Evolutionary conservation across 345 rosid species (phyloP), one percentile per base, ranked within the genome.

Genomic region (Eucalyptus pauciflora): DNA sequence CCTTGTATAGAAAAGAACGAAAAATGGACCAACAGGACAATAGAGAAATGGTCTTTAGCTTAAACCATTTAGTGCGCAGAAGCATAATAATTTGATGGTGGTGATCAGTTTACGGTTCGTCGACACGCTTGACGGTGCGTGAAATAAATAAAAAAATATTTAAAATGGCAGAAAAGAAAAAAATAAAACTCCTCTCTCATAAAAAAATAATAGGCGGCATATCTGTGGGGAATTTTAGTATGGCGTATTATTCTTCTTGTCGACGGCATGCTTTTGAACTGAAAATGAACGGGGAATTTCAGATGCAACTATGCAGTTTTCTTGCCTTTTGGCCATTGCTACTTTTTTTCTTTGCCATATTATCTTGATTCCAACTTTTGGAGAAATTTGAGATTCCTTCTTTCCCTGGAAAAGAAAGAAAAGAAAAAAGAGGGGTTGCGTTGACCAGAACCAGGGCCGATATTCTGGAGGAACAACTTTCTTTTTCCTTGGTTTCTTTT

Each of bases 341-440:
- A 41, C 29, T 76, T 76, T 24, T 76, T 76, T 41, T 18, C 10
- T 71, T 41, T 41, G 1, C 48, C 29, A 6, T 37, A 41, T 76
- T 76, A 41, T 76, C 48, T 20, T 4, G 29, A 11, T 76, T 76
- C 85, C 15, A 41, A 41, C 48, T 76, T 76, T 76, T 20, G 48
- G 85, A 41, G 16, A 20, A 41, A 41, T 76, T 76, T 20, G 85
- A 10, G 85, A 76, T 18, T 76, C 83, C 48, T 76, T 41, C 85
- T 76, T 76, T 41, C 48, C 85, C 9, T 3, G 48, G 13, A 3
- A 45, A 20, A 33, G n/a, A 51, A 18, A 20, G 3, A 6, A 45
- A 20, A 71, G 37, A 16, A 18, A 20, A 8, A 0, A 0, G 2
- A 1, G 10, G 10, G 20, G 3, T 3, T 1, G 85, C 85, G 48